Conservation (phyloP, 768 basidiomycete species). For the Lactifluus rugatus region DNA sequence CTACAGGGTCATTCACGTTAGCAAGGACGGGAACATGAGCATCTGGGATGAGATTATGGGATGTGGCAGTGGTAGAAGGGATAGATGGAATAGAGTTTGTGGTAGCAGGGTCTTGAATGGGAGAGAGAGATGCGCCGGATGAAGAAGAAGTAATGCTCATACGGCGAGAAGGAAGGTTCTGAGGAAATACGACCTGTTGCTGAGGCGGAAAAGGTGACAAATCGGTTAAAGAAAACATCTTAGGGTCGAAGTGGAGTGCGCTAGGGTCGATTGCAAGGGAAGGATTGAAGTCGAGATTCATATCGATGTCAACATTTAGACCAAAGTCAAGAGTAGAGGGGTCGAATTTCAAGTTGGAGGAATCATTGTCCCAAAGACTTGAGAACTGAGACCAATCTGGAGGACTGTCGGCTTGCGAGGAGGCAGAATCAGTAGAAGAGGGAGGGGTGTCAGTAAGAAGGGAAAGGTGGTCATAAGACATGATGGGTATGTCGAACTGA, state of each 20-base stretch:
- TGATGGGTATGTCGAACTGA: slow-evolving; percentile 6
- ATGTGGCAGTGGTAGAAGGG: neutral
- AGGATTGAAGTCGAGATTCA: slow-evolving; percentile 57
- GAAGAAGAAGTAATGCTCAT: slow-evolving; percentile 50
- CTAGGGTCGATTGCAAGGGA: slow-evolving; percentile 56
- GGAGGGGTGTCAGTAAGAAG: slow-evolving; percentile 3
- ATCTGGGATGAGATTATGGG: slow-evolving; percentile 31
- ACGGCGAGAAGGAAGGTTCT: slow-evolving; percentile 27
- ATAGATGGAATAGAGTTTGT: slow-evolving; percentile 19
- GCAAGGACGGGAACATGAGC: slow-evolving; percentile 25
- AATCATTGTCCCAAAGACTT: slow-evolving; percentile 12
- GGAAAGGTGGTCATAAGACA: neutral
- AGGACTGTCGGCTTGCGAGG: slow-evolving; percentile 14
- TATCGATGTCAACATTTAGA: slow-evolving; percentile 33
- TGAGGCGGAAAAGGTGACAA: slow-evolving; percentile 8
- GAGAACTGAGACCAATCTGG: slow-evolving; percentile 21
- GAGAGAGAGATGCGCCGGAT: slow-evolving; percentile 45
- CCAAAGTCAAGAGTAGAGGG: slow-evolving; percentile 30
- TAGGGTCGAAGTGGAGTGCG: slow-evolving; percentile 42
- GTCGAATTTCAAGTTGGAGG: slow-evolving; percentile 11
- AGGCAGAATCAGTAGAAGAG: slow-evolving; percentile 11
- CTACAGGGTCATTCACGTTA: slow-evolving; percentile 23
- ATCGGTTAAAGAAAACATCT: slow-evolving; percentile 23
- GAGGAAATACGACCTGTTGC: slow-evolving; percentile 16
- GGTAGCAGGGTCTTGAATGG: slow-evolving; percentile 35